Evolutionary conservation across 1,284 basidiomycete species (phyloP), one percentile per base, ranked within the genome.

Genomic region (Malassezia brasiliensis): DNA sequence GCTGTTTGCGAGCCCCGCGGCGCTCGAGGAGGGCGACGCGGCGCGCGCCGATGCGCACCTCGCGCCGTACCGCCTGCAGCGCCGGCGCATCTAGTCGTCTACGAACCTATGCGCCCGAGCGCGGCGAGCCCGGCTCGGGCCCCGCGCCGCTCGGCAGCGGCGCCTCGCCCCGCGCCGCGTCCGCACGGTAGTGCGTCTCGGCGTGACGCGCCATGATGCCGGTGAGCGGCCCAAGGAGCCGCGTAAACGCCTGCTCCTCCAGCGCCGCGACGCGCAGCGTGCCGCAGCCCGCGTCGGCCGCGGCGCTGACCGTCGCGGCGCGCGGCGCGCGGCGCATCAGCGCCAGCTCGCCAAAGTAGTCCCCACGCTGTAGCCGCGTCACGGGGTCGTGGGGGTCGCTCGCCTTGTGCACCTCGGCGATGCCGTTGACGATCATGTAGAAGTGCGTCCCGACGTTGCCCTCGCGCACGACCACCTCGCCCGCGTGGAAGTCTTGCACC

Each of bases 381-480:
- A 96, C 87, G 15, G 59, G 60, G 20, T 66, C 65, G 36, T 64
- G 60, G 5, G 20, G 30, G 14, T 60, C 59, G n/a, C 45, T 44
- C 31, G 51, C 62, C 79, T 96, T 94, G 54, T 86, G 86, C 3
- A 90, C 90, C 53, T 85, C 79, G 2, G 91, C 93, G 60, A 86
- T 82, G 19, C 93, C 93, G 64, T 88, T 87, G 72, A 96, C 90
- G 50, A 98, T 84, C 64, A 98, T 88, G 80, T 90, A 98, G 78
- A 98, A 98, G 49, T 90, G 90, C 67, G 93, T 88, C 8, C 94
- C 93, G 76, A 87, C 83, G 64, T 98, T 93, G 53, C 93, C 93
- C 75, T 98, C 86, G 49, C 79, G 80, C 53, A 98, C 87, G 17
- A 98, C 87, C 14, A 84, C 81, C 65, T 90, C 84, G 19, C 89